A percentile compares a stretch with the other conserved stretches of the same genome.
Conservation (phyloP, 2,329 filamentous ascomycete species). For the Zymoseptoria ardabiliae region DNA sequence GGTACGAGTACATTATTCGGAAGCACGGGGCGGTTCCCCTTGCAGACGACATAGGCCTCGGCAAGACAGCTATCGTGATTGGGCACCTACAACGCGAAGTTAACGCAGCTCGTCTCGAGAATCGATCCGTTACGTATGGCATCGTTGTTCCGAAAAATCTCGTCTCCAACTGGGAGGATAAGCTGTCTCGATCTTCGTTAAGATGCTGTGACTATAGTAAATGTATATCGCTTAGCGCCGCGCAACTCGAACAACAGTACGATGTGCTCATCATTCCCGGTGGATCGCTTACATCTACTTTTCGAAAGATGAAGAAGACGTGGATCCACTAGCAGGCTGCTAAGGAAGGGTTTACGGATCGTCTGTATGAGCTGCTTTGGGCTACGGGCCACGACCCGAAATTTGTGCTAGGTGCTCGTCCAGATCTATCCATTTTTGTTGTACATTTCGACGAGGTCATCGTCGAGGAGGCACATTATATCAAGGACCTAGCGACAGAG, state of each 20-base stretch:
- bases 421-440: conserved; percentile 52
- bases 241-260: conserved; percentile 52
- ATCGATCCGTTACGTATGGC: conserved; percentile 62
- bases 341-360: not conserved
- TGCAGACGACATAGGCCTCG: conserved; percentile 91
- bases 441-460: conserved; percentile 43
- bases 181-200: conserved; percentile 70
- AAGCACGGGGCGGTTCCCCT: conserved; percentile 43
- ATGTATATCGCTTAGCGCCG: conserved; percentile 61
- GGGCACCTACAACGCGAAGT: conserved; percentile 57
- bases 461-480: conserved; percentile 88
- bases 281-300: not conserved
- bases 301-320: not conserved
- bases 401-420: conserved; percentile 55
- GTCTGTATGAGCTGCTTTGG: not conserved
- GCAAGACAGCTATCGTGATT: conserved; percentile 96
- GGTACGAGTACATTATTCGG: not conserved
- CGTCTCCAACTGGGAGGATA: conserved; percentile 87
- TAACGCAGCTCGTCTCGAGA: conserved; percentile 67
- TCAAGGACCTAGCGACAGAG: conserved; percentile 81
- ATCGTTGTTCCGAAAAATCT: conserved; percentile 90
- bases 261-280: not conserved
- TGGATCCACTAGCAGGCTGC: not conserved
- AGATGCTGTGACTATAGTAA: conserved; percentile 67
- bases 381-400: conserved; percentile 26